Percentiles rank a stretch among this genome's conserved stretches.
These are phyloP conservation scores for Aechmea fasciata DNA, from an alignment of 176 grass and related monocot genomes.

Conservation along the genomic window DNA sequence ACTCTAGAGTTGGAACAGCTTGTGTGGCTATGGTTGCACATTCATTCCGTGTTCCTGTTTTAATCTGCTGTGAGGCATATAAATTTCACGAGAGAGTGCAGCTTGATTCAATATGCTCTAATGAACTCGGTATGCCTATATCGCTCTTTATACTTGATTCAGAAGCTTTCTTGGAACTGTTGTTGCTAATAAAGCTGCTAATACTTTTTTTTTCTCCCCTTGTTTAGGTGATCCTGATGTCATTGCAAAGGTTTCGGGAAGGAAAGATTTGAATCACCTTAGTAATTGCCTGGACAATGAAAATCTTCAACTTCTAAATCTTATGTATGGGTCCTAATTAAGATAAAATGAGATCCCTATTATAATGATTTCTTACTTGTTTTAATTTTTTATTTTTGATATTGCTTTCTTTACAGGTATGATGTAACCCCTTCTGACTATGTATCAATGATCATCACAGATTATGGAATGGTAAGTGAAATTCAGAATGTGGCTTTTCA, in stretches of 20 bases:
- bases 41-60: constrained; percentile 55
- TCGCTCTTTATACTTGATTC: constrained; percentile 5
- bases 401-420: constrained; percentile 42
- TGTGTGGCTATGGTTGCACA: constrained; percentile 72
- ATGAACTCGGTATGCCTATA: constrained; percentile 57
- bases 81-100: constrained; percentile 87
- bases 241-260: constrained; percentile 45
- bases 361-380: constrained; percentile 5
- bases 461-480: constrained; percentile 79
- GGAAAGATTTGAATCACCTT: constrained; percentile 33
- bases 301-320: constrained; percentile 72
- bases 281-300: constrained; percentile 42
- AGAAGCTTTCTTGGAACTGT: neutral
- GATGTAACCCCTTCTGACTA: constrained; percentile 75
- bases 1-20: constrained; percentile 62
- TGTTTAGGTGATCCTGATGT: constrained; percentile 73
- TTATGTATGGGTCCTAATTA: constrained; percentile 35
- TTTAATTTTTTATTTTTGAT: constrained; percentile 14
- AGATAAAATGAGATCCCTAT: neutral
- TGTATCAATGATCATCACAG: constrained; percentile 76
- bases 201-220: neutral
- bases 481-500: neutral
- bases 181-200: neutral
- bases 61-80: constrained; percentile 76
- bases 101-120: constrained; percentile 77